Base-by-base conservation (phyloP, 495 filamentous ascomycete species). In the Haplographium delicatum region DNA sequence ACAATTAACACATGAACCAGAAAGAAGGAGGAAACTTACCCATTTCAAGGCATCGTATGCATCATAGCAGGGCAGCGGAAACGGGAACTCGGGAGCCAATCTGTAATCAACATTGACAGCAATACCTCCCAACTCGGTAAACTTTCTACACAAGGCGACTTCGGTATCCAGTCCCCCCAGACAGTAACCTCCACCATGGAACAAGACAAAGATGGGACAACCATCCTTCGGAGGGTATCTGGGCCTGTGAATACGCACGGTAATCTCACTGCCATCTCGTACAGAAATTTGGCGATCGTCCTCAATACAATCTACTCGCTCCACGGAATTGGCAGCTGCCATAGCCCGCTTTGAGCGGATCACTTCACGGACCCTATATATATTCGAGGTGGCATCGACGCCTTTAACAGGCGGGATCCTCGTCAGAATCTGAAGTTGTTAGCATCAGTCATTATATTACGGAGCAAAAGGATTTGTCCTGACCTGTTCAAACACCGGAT, bases 11-110 rank as follows among this genome's bases (percentile, higher is more conserved):
- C 3, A 13, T 69, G 35, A 20, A 26, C 19, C 38, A 20, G 33
- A 15, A n/a, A n/a, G n/a, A n/a, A n/a, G n/a, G n/a, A n/a, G 19
- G 10, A 25, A 7, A 46, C 61, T 10, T 49, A 75, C 65, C 75
- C 76, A 77, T 55, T 69, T 62, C 43, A 76, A 55, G 5, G 68
- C 68, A 59, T 78, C 74, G 64, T 67, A 76, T 35, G 67, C 62
- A 57, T 80, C 76, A 13, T 78, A 47, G 7, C 66, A 50, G 16
- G 67, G 59, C 1, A 64, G 62, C 1, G 76, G 76, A 51, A 74
- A 80, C n/a, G 63, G 60, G 46, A 72, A 45, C 40, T 76, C 73
- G 1, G 75, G 74, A 0, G 70, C 69, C 4, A 74, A 62, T 20
- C 73, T 67, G 48, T 80, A 78, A 16, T 68, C 68, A 1, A 73